Evolutionary conservation across 2,329 filamentous ascomycete species (phyloP), one percentile per base, ranked within the genome.

Genomic region (Parastagonospora avenae): DNA sequence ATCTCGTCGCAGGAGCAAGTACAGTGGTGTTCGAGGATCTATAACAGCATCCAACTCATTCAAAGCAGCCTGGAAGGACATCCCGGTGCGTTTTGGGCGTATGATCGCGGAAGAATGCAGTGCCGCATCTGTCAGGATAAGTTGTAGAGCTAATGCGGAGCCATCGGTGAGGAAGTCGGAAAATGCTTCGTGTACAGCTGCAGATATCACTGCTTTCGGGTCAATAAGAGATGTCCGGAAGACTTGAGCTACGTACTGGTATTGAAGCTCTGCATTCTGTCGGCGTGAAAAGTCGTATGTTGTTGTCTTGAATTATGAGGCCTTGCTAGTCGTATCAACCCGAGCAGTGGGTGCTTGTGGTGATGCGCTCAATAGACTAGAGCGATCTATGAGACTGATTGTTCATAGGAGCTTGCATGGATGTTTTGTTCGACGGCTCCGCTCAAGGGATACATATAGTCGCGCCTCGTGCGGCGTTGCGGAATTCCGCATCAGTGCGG

Each of bases 1-100:
- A 29, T 55, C 28, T 9, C 57, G 57, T 10, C 64, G 62, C 0
- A 68, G 27, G 12, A 68, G 10, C 2, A 70, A 42, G 36, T 63
- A 69, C 3, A 64, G 45, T 7, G 63, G 42, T 19, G 24, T 57
- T 28, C 45, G 57, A 4, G 49, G 40, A 39, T 40, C 42, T 11
- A 70, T 54, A 1, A 57, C 27, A 11, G 43, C 30, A 1, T 67
- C 59, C 4, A 69, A 46, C 10, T 48, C 48, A 28, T 63, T 57
- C 8, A 70, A 42, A 5, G 52, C 39, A 8, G 9, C 19, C 46
- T 64, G 63, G 28, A 58, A 60, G 1, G 42, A 57, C 4, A 15
- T 9, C 1, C 42, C 27, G 1, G 40, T 8, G 12, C 46, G 31
- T 12, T 52, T 41, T 2, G 37, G 36, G 8, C 48, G 52, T 3